Base-by-base conservation (phyloP, 495 filamentous ascomycete genomes). In the Lasiosphaeria hispida region DNA sequence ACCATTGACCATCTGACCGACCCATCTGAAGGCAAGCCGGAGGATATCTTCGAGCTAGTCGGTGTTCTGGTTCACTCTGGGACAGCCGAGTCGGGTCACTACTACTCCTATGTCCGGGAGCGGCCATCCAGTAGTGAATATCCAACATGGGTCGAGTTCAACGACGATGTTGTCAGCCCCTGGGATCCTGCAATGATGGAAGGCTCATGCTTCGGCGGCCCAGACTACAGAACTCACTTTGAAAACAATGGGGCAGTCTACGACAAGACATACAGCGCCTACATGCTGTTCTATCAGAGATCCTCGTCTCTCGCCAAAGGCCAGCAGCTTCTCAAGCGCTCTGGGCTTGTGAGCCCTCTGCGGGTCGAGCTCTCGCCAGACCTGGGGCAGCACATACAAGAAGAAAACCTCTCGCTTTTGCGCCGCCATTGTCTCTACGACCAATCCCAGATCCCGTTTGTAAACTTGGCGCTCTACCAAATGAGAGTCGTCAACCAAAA, bases 241-340 rank as follows among this genome's bases (percentile, higher is more conserved):
- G 77, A 75, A 62, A 74, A 57, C 38, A 72, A 58, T 73, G 81
- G 62, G 48, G 65, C 67, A 65, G 72, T 64, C 59, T 82, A 63
- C 52, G 82, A 84, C 52, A 96, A 94, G 67, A 77, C 79, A 7
- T 92, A 86, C 75, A 95, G 88, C 71, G 94, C 92, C 14, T 99
- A 99, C 65, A 96, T 97, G 91, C 80, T 99, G 39, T 97, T 99
- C 73, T 99, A 97, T 66, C 88, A 96, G 68, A 83, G 94, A 55
- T 85, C 87, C 4, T 85, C 87, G 1, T 83, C 82, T 10, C 77
- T 90, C 55, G 77, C 82, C 15, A 70, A 61, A 53, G 74, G 77
- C 48, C 77, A 80, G 64, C 69, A 73, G 40, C 59, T 69, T 1
- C 62, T 79, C 8, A 63, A 58, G 47, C 47, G 42, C 5, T 62